These are phyloP conservation scores for Dendrobium catenatum DNA, from an alignment of 106 monocot species.

Conservation along the genomic window DNA sequence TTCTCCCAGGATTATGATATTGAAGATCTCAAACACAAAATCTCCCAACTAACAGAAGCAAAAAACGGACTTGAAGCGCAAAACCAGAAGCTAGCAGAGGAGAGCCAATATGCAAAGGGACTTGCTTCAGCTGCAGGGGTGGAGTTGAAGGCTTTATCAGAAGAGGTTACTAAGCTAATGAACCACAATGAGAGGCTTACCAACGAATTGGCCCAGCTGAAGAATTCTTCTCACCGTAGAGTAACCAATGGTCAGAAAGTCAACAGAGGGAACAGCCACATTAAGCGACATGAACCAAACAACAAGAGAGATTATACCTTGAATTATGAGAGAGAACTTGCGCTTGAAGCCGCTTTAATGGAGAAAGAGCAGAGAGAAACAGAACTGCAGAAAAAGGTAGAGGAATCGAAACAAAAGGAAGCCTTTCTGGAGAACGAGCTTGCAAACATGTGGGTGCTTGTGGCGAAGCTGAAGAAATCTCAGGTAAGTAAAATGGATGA, in stretches of 20 bases:
- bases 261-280: slow-evolving; percentile 32
- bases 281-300: slow-evolving; percentile 31
- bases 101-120: slow-evolving; percentile 88
- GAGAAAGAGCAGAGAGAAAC: slow-evolving; percentile 76
- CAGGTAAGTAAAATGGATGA: slow-evolving; percentile 16
- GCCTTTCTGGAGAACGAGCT: slow-evolving; percentile 78
- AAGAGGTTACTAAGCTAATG: slow-evolving; percentile 96
- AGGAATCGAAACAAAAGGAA: slow-evolving; percentile 74
- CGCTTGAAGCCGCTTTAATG: slow-evolving; percentile 44
- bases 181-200: slow-evolving; percentile 73
- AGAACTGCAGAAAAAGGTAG: slow-evolving; percentile 64
- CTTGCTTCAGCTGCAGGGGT: slow-evolving; percentile 90
- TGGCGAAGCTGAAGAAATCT: slow-evolving; percentile 78
- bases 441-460: slow-evolving; percentile 86
- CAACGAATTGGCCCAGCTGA: slow-evolving; percentile 40
- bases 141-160: slow-evolving; percentile 84
- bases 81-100: slow-evolving; percentile 80
- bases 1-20: slow-evolving; percentile 46
- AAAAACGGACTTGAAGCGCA: slow-evolving; percentile 58
- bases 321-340: slow-evolving; percentile 37
- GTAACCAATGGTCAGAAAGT: slow-evolving; percentile 20
- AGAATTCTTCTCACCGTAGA: slow-evolving; percentile 36
- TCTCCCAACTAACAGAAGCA: slow-evolving; percentile 46
- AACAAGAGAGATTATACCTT: slow-evolving; percentile 26
- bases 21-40: slow-evolving; percentile 54